Evolutionary conservation across 495 filamentous ascomycete species (phyloP).

Genomic region (Annulohypoxylon stygium): DNA sequence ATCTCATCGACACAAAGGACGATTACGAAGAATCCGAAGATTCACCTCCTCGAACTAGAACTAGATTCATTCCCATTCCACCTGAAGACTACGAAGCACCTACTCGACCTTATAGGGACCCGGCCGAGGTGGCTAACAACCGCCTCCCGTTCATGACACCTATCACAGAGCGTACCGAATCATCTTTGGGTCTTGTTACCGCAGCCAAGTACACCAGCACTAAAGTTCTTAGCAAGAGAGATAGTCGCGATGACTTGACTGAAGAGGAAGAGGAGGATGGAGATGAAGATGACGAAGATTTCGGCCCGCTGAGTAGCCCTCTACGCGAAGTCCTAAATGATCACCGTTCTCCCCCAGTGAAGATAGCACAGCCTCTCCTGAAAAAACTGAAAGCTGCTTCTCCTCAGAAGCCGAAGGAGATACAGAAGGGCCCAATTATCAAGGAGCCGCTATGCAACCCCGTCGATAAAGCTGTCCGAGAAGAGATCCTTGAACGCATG

Average conservation of each 20-base stretch:
- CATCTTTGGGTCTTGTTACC: constrained; percentile 76
- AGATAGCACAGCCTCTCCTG: constrained; percentile 63
- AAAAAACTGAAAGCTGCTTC: constrained; percentile 52
- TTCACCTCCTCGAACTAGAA: constrained; percentile 60
- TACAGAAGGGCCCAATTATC: constrained; percentile 74
- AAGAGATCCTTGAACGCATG: constrained; percentile 77
- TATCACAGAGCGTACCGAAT: constrained; percentile 95
- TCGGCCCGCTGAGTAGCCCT: constrained; percentile 76
- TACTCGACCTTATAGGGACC: constrained; percentile 79
- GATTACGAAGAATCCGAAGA: constrained; percentile 55
- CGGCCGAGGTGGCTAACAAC: constrained; percentile 81
- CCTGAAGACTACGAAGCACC: constrained; percentile 87
- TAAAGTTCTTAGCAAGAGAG: constrained; percentile 80
- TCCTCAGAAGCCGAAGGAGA: constrained; percentile 39
- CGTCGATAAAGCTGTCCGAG: constrained; percentile 77
- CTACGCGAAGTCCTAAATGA: constrained; percentile 71
- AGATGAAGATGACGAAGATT: constrained; percentile 58
- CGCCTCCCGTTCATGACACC: constrained; percentile 98
- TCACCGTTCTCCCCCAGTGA: constrained; percentile 47
- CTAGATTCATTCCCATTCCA: constrained; percentile 73
- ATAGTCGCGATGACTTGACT: constrained; percentile 37
- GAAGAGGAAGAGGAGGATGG: constrained; percentile 56
- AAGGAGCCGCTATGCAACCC: constrained; percentile 90
- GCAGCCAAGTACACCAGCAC: constrained; percentile 60
- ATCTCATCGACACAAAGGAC: constrained; percentile 37